Conservation (phyloP, 192 early-diverging fungal genomes). For the Dispira simplex region DNA sequence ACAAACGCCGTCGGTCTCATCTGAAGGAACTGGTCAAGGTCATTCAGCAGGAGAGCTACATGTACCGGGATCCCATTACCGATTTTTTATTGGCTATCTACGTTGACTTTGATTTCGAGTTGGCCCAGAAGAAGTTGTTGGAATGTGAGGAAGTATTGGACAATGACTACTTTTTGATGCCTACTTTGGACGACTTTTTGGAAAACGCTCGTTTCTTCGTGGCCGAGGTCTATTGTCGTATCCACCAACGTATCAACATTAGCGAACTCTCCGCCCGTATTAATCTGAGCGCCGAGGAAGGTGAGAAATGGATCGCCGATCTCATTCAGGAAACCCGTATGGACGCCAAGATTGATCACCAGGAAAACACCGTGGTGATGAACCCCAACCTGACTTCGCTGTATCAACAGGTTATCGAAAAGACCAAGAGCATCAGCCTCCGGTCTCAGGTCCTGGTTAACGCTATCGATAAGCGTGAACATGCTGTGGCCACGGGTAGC, state of each 20-base stretch:
- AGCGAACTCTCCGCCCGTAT: slow-evolving; percentile 67
- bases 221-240: slow-evolving; percentile 94
- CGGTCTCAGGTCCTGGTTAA: slow-evolving; percentile 74
- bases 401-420: slow-evolving; percentile 93
- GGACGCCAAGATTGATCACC: slow-evolving; percentile 92
- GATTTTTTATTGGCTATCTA: slow-evolving; percentile 89
- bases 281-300: slow-evolving; percentile 74
- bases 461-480: slow-evolving; percentile 81
- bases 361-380: slow-evolving; percentile 92
- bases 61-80: slow-evolving; percentile 82
- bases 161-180: slow-evolving; percentile 84
- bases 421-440: slow-evolving; percentile 82
- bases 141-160: slow-evolving; percentile 77
- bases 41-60: slow-evolving; percentile 56
- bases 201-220: slow-evolving; percentile 89
- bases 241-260: slow-evolving; percentile 93
- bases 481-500: not conserved
- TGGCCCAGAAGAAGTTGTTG: slow-evolving; percentile 69
- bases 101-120: slow-evolving; percentile 89
- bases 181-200: slow-evolving; percentile 82
- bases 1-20: slow-evolving; percentile 68
- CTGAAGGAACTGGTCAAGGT: slow-evolving; percentile 84
- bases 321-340: slow-evolving; percentile 89
- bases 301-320: slow-evolving; percentile 97
- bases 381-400: slow-evolving; percentile 72